A percentile compares a stretch with the other conserved stretches of the same genome.
These are phyloP conservation scores for Cucurbita ficifolia DNA, from an alignment of 306 rosid genomes.

Conservation along the genomic window DNA sequence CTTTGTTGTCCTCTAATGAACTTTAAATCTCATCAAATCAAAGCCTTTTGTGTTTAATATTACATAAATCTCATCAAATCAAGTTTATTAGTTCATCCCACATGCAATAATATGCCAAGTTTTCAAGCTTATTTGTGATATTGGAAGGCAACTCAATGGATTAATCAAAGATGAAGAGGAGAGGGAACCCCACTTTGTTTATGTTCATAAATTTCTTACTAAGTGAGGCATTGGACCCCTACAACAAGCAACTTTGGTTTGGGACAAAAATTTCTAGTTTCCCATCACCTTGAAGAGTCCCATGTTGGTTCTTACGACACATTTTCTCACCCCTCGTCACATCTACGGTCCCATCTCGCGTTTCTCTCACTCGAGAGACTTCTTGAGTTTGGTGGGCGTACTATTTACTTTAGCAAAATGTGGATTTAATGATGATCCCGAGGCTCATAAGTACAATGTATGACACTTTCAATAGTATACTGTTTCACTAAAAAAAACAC, in stretches of 20 bases:
- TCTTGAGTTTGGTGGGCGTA: not conserved
- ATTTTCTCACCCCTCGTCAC: not conserved
- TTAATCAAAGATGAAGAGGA: too few species aligned
- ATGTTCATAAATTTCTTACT: not conserved
- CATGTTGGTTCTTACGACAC: slow-evolving; percentile 1
- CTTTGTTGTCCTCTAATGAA: too few species aligned
- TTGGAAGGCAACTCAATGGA: too few species aligned
- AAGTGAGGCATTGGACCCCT: not conserved
- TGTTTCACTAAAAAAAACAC: too few species aligned
- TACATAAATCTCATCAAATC: not conserved
- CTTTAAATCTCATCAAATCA: too few species aligned
- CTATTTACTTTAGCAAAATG: not conserved
- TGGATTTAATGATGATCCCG: too few species aligned
- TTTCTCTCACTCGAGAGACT: not conserved
- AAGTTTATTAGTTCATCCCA: slow-evolving; percentile 10
- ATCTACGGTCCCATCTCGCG: not conserved
- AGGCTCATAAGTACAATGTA: too few species aligned
- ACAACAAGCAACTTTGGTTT: not conserved
- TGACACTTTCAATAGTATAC: too few species aligned
- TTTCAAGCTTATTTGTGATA: too few species aligned
- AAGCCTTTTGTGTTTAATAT: too few species aligned
- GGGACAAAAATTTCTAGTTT: not conserved
- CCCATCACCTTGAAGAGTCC: not conserved
- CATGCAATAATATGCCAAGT: slow-evolving; percentile 7
- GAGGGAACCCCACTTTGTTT: not conserved